Conservation (phyloP, 2,329 filamentous ascomycete genomes). For the Huntiella moniliformis region DNA sequence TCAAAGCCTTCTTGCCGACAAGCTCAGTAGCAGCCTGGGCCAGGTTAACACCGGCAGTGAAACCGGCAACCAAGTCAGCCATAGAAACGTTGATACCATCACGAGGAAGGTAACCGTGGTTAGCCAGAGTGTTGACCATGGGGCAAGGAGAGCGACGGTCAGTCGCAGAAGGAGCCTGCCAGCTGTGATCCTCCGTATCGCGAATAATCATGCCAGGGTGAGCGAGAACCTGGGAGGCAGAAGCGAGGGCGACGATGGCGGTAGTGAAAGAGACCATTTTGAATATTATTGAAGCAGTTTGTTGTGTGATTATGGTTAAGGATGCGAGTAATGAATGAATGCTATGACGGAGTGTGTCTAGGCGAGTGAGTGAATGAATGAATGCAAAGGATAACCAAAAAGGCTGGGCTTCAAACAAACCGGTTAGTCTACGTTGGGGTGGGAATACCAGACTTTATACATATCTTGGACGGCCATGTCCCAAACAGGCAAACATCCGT, state of each 20-base stretch:
- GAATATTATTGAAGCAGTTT: neutral
- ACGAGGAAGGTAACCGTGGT: slow-evolving; percentile 14
- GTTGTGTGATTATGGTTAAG: neutral
- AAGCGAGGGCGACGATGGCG: slow-evolving; percentile 6
- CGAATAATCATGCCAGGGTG: neutral
- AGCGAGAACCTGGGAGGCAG: slow-evolving; percentile 6
- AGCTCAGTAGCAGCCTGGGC: slow-evolving; percentile 12
- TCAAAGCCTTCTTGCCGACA: slow-evolving; percentile 11
- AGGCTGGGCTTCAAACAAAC: slow-evolving; percentile 1
- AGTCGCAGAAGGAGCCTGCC: neutral
- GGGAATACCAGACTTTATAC: too few relatives aligned
- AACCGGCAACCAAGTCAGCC: slow-evolving; percentile 11
- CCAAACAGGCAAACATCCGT: too few relatives aligned
- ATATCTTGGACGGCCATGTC: too few relatives aligned
- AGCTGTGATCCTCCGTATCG: slow-evolving; percentile 10
- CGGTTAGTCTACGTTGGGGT: too few relatives aligned
- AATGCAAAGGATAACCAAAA: slow-evolving; percentile 3
- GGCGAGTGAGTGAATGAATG: slow-evolving; percentile 2
- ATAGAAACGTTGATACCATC: slow-evolving; percentile 13
- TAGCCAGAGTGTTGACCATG: slow-evolving; percentile 15
- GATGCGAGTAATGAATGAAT: slow-evolving; percentile 1
- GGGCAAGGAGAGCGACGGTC: slow-evolving; percentile 14
- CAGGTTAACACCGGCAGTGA: slow-evolving; percentile 13
- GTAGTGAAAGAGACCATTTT: slow-evolving; percentile 7
- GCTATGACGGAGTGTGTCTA: neutral